A percentile compares a stretch with the other conserved stretches of the same genome.
Evolutionary conservation across 768 basidiomycete species (phyloP).

Genomic region (Mycena alexandri): DNA sequence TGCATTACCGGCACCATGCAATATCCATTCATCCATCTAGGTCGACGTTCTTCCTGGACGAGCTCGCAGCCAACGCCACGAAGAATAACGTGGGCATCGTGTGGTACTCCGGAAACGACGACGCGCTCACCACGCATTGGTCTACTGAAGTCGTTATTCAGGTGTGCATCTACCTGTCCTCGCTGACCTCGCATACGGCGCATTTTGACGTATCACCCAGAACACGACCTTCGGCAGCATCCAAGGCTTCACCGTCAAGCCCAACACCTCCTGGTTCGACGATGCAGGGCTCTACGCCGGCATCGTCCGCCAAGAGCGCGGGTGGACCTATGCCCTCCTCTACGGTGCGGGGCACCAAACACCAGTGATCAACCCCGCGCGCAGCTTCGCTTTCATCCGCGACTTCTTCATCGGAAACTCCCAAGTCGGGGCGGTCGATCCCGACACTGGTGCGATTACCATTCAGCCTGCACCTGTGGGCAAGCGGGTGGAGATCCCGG

Average conservation of each 20-base stretch:
- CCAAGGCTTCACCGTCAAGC: no score
- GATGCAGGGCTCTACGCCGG: no score
- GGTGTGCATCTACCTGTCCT: no score
- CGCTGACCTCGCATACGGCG: no score
- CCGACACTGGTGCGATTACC: slow-evolving; percentile 3
- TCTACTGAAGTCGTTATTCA: slow-evolving; percentile 42
- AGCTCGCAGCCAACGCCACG: slow-evolving; percentile 60
- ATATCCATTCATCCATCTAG: no score
- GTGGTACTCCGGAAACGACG: slow-evolving; percentile 63
- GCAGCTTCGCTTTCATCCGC: slow-evolving; percentile 51
- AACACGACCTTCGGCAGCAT: slow-evolving; percentile 65
- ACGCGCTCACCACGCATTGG: slow-evolving; percentile 59
- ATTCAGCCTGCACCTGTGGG: neutral
- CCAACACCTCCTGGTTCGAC: slow-evolving; percentile 62
- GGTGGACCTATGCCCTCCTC: slow-evolving; percentile 47
- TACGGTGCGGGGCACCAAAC: slow-evolving; percentile 34
- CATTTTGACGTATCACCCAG: slow-evolving; percentile 45
- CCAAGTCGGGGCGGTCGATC: slow-evolving; percentile 55
- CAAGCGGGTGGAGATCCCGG: slow-evolving; percentile 6
- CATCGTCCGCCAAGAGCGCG: no score
- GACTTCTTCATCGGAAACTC: slow-evolving; percentile 62
- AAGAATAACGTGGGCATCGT: slow-evolving; percentile 50
- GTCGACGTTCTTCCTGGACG: slow-evolving; percentile 53
- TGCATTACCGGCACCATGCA: no score
- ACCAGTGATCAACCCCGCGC: slow-evolving; percentile 18